A percentile compares a stretch with the other conserved stretches of the same genome.
Conservation (phyloP, 148 eudicot genomes). For the Rhododendron vialii region DNA sequence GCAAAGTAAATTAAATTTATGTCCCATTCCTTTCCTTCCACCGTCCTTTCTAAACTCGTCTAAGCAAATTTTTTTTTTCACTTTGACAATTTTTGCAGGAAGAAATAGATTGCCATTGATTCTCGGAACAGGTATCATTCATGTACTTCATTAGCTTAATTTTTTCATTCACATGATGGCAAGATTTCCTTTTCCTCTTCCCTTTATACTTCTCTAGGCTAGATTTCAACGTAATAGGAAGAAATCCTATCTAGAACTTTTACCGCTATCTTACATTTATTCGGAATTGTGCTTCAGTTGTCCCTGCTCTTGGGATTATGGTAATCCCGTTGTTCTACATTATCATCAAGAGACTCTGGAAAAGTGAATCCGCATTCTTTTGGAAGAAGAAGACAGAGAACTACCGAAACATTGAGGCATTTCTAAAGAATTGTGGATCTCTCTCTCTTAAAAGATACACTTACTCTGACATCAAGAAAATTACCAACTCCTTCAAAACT, state of each 20-base stretch:
- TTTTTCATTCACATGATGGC: too few relatives aligned
- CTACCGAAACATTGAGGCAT: conserved; percentile 6
- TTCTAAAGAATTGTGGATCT: conserved; percentile 14
- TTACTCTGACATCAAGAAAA: background rate
- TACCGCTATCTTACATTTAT: background rate
- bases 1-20: too few relatives aligned
- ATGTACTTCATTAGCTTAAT: too few relatives aligned
- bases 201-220: too few relatives aligned
- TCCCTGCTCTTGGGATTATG: background rate
- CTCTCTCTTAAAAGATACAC: background rate
- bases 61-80: too few relatives aligned
- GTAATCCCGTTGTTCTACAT: background rate
- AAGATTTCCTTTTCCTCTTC: too few relatives aligned
- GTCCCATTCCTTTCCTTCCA: too few relatives aligned
- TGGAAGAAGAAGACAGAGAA: background rate
- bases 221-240: background rate
- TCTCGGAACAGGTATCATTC: too few relatives aligned
- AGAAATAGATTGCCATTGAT: background rate
- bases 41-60: too few relatives aligned
- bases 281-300: background rate
- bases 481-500: background rate
- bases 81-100: too few relatives aligned
- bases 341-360: background rate
- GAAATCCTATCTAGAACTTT: background rate
- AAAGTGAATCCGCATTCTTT: background rate